phyloP scores from a whole-genome alignment of 2,329 filamentous ascomycete genomes.

The Leptographium lundbergii region DNA sequence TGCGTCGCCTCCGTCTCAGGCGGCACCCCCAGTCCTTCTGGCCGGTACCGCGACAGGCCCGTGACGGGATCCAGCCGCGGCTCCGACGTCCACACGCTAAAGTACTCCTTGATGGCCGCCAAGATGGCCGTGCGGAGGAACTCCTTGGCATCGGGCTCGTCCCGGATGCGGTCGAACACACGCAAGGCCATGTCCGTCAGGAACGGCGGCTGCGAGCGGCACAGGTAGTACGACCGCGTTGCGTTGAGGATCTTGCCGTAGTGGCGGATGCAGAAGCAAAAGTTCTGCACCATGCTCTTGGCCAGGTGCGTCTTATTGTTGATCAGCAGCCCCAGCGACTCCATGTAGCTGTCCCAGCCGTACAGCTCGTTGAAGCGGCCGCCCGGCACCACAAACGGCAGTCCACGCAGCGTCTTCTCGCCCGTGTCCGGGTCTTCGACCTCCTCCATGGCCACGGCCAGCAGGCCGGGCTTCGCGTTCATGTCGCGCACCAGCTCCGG shows the following conservation, averaged over 20 bases:
- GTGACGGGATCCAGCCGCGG: conserved; percentile 68
- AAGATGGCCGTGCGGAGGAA: conserved; percentile 71
- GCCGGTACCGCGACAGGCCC: conserved; percentile 73
- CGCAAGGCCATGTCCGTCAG: conserved; percentile 93
- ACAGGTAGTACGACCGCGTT: conserved; percentile 90
- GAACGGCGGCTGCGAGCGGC: conserved; percentile 89
- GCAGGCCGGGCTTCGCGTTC: conserved; percentile 75
- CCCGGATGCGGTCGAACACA: conserved; percentile 86
- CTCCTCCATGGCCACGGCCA: conserved; percentile 83
- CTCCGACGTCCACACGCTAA: conserved; percentile 72
- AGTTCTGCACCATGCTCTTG: conserved; percentile 91
- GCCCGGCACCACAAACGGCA: conserved; percentile 94
- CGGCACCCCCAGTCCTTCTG: conserved; percentile 72
- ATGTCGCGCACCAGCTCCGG: conserved; percentile 70
- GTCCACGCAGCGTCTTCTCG: conserved; percentile 58
- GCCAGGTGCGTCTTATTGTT: conserved; percentile 78
- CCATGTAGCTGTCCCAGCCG: conserved; percentile 99
- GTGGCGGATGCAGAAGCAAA: conserved; percentile 96
- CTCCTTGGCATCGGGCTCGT: conserved; percentile 65
- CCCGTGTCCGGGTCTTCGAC: conserved; percentile 53
- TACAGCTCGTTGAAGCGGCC: conserved; percentile 97
- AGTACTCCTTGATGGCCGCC: conserved; percentile 94
- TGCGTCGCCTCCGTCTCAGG: conserved; percentile 84
- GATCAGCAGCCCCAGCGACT: conserved; percentile 75
- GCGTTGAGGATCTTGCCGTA: conserved; percentile 98